phyloP scores from a whole-genome alignment of 2,329 filamentous ascomycete genomes.

The Ascochyta koolunga region DNA sequence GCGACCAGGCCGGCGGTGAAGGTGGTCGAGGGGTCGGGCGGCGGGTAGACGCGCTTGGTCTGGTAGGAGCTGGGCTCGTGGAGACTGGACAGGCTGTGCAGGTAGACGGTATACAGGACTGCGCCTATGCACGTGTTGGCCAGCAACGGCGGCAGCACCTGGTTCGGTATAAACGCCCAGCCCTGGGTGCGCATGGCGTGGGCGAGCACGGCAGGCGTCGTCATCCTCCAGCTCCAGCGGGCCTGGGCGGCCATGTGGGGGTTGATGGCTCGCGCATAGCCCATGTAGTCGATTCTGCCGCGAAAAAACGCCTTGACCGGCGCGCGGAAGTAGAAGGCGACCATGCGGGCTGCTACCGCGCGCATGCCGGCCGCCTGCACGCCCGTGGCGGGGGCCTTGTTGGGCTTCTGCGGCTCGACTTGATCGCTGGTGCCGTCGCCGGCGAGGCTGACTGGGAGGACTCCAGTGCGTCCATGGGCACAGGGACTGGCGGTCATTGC shows the following conservation, averaged over 20 bases:
- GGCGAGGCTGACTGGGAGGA: slow-evolving; percentile 29
- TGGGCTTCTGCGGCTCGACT: slow-evolving; percentile 47
- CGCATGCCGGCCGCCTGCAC: slow-evolving; percentile 86
- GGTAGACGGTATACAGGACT: slow-evolving; percentile 76
- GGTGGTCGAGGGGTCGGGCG: slow-evolving; percentile 66
- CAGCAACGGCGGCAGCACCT: slow-evolving; percentile 76
- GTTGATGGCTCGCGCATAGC: slow-evolving; percentile 68
- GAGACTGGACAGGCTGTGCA: slow-evolving; percentile 69
- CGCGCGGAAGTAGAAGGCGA: slow-evolving; percentile 89
- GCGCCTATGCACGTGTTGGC: slow-evolving; percentile 77
- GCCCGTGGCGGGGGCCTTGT: slow-evolving; percentile 67
- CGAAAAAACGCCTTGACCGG: slow-evolving; percentile 93
- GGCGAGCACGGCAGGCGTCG: slow-evolving; percentile 71
- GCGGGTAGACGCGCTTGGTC: slow-evolving; percentile 71
- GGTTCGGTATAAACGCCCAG: slow-evolving; percentile 75
- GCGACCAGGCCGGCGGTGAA: slow-evolving; percentile 74
- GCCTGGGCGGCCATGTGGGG: slow-evolving; percentile 57
- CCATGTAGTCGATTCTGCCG: slow-evolving; percentile 82
- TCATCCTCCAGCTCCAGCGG: slow-evolving; percentile 67
- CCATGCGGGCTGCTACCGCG: slow-evolving; percentile 79
- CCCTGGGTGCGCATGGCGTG: slow-evolving; percentile 72
- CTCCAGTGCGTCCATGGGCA: slow-evolving; percentile 44
- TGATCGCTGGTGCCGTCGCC: slow-evolving; percentile 21
- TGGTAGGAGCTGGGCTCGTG: slow-evolving; percentile 69
- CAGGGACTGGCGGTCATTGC: slow-evolving; percentile 48